These are phyloP conservation scores for Cyberlindnera petersonii DNA, from an alignment of 805 yeast genomes.

Conservation along the genomic window DNA sequence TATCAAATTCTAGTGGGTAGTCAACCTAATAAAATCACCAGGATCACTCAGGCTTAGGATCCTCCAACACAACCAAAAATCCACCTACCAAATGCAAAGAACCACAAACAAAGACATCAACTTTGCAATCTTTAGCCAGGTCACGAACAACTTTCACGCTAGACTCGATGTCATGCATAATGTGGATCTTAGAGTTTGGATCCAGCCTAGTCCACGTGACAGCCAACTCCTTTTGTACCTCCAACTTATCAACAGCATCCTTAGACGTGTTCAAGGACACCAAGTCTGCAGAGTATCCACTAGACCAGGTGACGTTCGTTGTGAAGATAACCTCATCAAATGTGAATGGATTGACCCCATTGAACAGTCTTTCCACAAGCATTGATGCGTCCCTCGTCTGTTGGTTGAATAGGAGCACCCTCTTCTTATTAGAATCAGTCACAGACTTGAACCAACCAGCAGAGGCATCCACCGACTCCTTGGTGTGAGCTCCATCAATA, in stretches of 20 bases:
- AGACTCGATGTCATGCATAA: constrained; percentile 73
- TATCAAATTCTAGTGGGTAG: not conserved
- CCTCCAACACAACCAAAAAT: constrained; percentile 75
- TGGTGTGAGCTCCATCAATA: constrained; percentile 94
- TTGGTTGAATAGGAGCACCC: constrained; percentile 80
- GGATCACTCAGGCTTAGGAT: constrained; percentile 6
- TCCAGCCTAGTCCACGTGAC: constrained; percentile 62
- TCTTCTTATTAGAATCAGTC: constrained; percentile 29
- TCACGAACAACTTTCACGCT: constrained; percentile 52
- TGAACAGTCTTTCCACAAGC: constrained; percentile 52
- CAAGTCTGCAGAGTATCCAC: constrained; percentile 81
- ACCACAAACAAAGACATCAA: constrained; percentile 89
- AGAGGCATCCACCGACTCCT: constrained; percentile 81
- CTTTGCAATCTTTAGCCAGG: constrained; percentile 20
- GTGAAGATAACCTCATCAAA: constrained; percentile 83
- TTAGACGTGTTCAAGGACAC: constrained; percentile 81
- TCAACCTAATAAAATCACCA: no score
- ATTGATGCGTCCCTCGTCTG: constrained; percentile 83
- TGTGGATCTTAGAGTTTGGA: constrained; percentile 39
- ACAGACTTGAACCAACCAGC: constrained; percentile 68
- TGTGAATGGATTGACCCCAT: constrained; percentile 36
- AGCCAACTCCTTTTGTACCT: constrained; percentile 74
- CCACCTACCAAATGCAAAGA: constrained; percentile 95
- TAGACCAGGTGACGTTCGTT: constrained; percentile 88
- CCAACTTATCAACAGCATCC: constrained; percentile 72